Evolutionary conservation across 192 early-diverging fungal species (phyloP).

Genomic region (Entomortierella chlamydospora): DNA sequence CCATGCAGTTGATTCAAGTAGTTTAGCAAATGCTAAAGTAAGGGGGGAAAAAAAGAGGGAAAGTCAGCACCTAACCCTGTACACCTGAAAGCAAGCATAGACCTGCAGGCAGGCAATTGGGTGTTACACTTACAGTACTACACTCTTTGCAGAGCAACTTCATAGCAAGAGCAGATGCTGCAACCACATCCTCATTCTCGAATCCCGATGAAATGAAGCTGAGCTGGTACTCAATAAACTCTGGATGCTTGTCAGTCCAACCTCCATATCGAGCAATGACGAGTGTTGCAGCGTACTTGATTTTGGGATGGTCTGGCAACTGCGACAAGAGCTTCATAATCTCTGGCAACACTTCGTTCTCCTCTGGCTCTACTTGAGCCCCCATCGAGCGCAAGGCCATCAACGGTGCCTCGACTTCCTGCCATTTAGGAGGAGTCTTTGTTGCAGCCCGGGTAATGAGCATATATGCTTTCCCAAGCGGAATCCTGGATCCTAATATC

Average conservation of each 20-base stretch:
- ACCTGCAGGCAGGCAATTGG: too few relatives aligned
- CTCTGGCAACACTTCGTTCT: slow-evolving; percentile 83
- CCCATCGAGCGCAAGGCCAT: slow-evolving; percentile 96
- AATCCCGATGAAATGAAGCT: slow-evolving; percentile 93
- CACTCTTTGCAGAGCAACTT: slow-evolving; percentile 93
- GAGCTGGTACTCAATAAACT: slow-evolving; percentile 93
- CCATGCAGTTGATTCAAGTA: slow-evolving; percentile 84
- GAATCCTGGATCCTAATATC: slow-evolving; percentile 81
- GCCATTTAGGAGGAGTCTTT: slow-evolving; percentile 74
- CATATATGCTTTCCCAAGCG: slow-evolving; percentile 68
- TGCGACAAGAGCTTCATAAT: slow-evolving; percentile 92
- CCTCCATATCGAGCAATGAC: slow-evolving; percentile 96
- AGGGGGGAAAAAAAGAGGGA: slow-evolving; percentile 9
- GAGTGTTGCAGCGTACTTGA: slow-evolving; percentile 95
- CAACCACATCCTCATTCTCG: slow-evolving; percentile 82
- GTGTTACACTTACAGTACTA: slow-evolving; percentile 71
- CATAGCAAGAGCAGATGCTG: slow-evolving; percentile 88
- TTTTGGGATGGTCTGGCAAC: slow-evolving; percentile 91
- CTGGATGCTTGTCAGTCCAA: slow-evolving; percentile 91
- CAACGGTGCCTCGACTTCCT: slow-evolving; percentile 93
- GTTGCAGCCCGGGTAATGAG: slow-evolving; percentile 56
- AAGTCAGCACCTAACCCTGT: too few relatives aligned
- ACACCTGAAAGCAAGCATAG: neutral
- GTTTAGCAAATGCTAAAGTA: slow-evolving; percentile 72
- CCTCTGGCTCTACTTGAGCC: slow-evolving; percentile 76